Evolutionary conservation across 2,329 filamentous ascomycete species (phyloP), one percentile per base, ranked within the genome.

Genomic region (Cladobotryum mycophilum): DNA sequence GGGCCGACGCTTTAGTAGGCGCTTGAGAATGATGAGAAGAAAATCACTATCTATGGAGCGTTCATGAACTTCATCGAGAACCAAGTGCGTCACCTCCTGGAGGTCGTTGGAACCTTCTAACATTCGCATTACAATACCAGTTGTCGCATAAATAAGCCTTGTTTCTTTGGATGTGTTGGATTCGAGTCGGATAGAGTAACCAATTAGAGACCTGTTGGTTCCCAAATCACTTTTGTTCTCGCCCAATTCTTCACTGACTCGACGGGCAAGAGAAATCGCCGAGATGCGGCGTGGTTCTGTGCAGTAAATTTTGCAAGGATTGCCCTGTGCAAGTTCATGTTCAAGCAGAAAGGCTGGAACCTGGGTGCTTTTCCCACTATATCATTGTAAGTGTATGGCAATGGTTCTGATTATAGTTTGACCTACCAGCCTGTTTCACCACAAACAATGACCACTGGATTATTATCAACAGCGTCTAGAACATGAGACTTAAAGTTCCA

Each of bases 41-140:
- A 99, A 96, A 66, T 99, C 93, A 51, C 91, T 96, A 64, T 99
- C 93, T 59, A 99, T 97, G 12, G 89, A 88, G 55, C 92, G 84
- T 67, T 99, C 93, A 64, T 99, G 93, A 2, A 97, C 92, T 69
- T 99, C 93, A 63, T 99, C 93, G n/a, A 99, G 83, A 42, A 99
- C 84, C 53, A 99, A 73, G 70, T 97, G 93, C 0, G 92, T 96
- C 47, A 99, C 85, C 56, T 96, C 92, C 51, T 83, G 80, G 41
- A 99, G 79, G 50, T 95, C 87, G 56, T 89, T 87, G 0, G 89
- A 88, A 8, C 86, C 85, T 67, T 99, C 93, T 13, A 99, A 76
- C 92, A 99, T 97, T 25, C 93, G 84, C 76, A 99, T 88, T n/a
- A 99, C 89, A 52, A 99, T 95, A 72, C 93, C 82, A 5, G 82